A percentile compares a stretch with the other conserved stretches of the same genome.
These are phyloP conservation scores for Chernovozyma aurita DNA, from an alignment of 1,139 yeast species.

Conservation along the genomic window DNA sequence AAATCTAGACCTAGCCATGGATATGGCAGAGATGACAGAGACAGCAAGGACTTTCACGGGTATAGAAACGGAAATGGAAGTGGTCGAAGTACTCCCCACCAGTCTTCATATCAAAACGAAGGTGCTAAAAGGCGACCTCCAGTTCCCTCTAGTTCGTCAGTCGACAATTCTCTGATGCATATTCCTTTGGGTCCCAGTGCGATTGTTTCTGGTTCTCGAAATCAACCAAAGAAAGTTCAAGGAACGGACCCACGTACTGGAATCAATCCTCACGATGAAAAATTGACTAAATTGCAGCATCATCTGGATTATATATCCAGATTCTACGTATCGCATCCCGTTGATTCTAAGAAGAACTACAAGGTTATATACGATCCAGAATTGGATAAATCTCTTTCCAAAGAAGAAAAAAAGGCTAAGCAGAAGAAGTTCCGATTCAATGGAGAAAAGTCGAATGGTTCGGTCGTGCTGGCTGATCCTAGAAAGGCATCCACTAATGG, in stretches of 20 bases:
- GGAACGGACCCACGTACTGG: conserved; percentile 33
- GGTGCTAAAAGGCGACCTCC: not conserved
- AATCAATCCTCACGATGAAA: conserved; percentile 26
- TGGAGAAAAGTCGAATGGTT: conserved; percentile 22
- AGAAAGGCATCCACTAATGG: conserved; percentile 21
- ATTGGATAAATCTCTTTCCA: conserved; percentile 21
- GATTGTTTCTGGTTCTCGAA: not conserved
- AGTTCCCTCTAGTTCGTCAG: not conserved
- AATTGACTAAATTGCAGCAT: conserved; percentile 27
- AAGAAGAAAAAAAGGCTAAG: conserved; percentile 33
- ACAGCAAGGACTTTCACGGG: not conserved
- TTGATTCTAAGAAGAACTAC: conserved; percentile 29
- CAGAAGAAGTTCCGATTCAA: conserved; percentile 33
- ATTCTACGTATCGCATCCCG: conserved; percentile 9
- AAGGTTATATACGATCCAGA: conserved; percentile 61
- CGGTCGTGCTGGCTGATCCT: conserved; percentile 26
- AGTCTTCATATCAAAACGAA: not conserved
- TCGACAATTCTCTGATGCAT: too few relatives aligned
- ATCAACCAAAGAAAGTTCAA: not conserved
- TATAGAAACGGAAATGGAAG: not conserved
- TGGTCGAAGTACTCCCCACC: not conserved
- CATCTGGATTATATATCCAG: conserved; percentile 21
- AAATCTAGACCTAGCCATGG: not conserved
- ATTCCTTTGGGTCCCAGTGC: too few relatives aligned
- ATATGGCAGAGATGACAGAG: not conserved